A percentile compares a stretch with the other conserved stretches of the same genome.
These are phyloP conservation scores for Prillingera fragicola DNA, from an alignment of 1,284 basidiomycete species.

Conservation along the genomic window DNA sequence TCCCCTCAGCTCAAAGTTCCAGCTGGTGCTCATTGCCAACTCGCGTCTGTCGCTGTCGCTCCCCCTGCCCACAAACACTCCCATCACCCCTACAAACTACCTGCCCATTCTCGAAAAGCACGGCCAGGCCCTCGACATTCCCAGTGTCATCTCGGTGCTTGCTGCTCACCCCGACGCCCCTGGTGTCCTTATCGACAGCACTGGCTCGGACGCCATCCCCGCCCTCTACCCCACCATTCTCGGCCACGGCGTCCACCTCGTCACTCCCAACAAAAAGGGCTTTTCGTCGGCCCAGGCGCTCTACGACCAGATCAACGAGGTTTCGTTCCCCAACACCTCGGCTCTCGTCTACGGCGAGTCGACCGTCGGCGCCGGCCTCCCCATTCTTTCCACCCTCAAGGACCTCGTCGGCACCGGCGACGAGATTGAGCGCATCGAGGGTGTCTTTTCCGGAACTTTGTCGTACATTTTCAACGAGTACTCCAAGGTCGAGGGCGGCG, in stretches of 20 bases:
- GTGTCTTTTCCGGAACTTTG: slow-evolving; percentile 78
- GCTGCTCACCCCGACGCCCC: slow-evolving; percentile 51
- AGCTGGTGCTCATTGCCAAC: slow-evolving; percentile 69
- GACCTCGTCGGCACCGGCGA: slow-evolving; percentile 91
- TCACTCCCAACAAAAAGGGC: slow-evolving; percentile 98
- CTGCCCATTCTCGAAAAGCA: slow-evolving; percentile 43
- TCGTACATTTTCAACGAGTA: slow-evolving; percentile 99
- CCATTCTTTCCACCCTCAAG: slow-evolving; percentile 84
- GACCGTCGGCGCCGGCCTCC: slow-evolving; percentile 93
- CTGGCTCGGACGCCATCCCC: slow-evolving; percentile 79
- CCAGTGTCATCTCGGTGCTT: slow-evolving; percentile 47
- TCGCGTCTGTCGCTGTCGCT: slow-evolving; percentile 63
- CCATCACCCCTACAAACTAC: slow-evolving; percentile 49
- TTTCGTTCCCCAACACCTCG: slow-evolving; percentile 53
- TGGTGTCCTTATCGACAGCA: slow-evolving; percentile 88
- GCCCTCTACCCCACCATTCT: slow-evolving; percentile 78
- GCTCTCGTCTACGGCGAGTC: slow-evolving; percentile 75
- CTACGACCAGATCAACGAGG: slow-evolving; percentile 64
- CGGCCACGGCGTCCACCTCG: slow-evolving; percentile 71
- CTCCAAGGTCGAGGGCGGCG: slow-evolving; percentile 51
- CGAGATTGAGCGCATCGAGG: slow-evolving; percentile 59
- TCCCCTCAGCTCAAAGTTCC: slow-evolving; percentile 50
- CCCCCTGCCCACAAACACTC: slow-evolving; percentile 45
- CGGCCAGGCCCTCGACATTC: slow-evolving; percentile 47
- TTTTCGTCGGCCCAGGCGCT: slow-evolving; percentile 71